Evolutionary conservation across 306 rosid species (phyloP), one percentile per base, ranked within the genome.

Genomic region (Bauhinia variegata): DNA sequence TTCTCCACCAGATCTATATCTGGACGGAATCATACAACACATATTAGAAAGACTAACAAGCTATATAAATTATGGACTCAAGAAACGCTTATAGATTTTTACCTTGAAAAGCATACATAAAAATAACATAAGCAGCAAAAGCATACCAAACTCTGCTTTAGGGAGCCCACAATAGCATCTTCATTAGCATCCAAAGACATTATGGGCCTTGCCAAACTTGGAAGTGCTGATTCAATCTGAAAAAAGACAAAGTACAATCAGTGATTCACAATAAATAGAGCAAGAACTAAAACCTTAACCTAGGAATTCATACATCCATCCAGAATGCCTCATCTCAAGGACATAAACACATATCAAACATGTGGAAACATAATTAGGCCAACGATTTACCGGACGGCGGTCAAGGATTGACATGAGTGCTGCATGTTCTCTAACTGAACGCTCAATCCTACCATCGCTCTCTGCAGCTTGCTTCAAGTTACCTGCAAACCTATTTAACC

Each of bases 131-230:
- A 68, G 57, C 43, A 67, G 23, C 53, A 32, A 56, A 57, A 76
- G 46, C 52, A 67, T 86, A 93, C 99, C 97, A 93, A 73, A 88
- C 99, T 86, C 80, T 86, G 99, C 82, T 93, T 93, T 78, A 93
- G 96, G 30, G 90, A 83, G 56, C 96, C 97, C 64, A 93, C 73
- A 52, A 93, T 72, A 60, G 96, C 97, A 88, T 93, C 99, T 85
- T 93, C 99, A 83, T 83, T 93, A 72, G 95, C 97, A 85, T 93
- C 97, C 67, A 93, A 79, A 68, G 99, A 93, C 99, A 93, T 93
- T 53, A 93, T 93, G 2, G 99, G 99, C 86, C 96, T 90, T 12
- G 97, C 95, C 70, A 93, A 78, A 68, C 85, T 85, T 56, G 99
- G 99, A 67, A 93, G 95, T 62, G 92, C 99, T 59, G 99, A 90